phyloP scores from a whole-genome alignment of 495 filamentous ascomycete genomes.

The Penicillium waksmanii region DNA sequence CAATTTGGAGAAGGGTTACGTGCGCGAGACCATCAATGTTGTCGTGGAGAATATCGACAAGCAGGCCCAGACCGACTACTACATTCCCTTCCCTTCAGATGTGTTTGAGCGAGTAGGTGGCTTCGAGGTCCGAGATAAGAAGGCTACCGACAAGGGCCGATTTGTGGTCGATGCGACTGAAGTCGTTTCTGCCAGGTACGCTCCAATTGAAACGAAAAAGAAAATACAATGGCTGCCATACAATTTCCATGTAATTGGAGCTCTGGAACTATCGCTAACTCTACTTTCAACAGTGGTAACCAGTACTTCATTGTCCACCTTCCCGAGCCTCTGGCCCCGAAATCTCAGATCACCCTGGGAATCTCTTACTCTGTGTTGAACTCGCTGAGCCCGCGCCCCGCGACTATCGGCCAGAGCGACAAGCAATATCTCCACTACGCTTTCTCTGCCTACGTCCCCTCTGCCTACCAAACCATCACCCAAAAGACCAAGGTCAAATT shows the following conservation, averaged over 20 bases:
- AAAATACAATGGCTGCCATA: slow-evolving; percentile 25
- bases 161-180: slow-evolving; percentile 68
- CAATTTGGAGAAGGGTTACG: slow-evolving; percentile 90
- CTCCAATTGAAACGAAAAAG: slow-evolving; percentile 14
- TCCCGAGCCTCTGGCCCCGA: slow-evolving; percentile 71
- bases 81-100: slow-evolving; percentile 76
- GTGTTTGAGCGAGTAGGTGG: slow-evolving; percentile 77
- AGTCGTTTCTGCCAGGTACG: slow-evolving; percentile 35
- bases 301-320: slow-evolving; percentile 87
- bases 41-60: slow-evolving; percentile 85
- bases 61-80: slow-evolving; percentile 84
- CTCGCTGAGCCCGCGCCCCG: slow-evolving; percentile 76
- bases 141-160: slow-evolving; percentile 64
- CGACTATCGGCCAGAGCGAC: slow-evolving; percentile 76
- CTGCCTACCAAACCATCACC: slow-evolving; percentile 81
- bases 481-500: slow-evolving; percentile 98
- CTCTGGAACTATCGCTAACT: slow-evolving; percentile 1
- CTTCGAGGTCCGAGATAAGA: slow-evolving; percentile 89
- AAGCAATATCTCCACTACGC: slow-evolving; percentile 83
- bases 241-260: neutral
- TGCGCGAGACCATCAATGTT: slow-evolving; percentile 88
- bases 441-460: slow-evolving; percentile 80
- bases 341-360: slow-evolving; percentile 78
- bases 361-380: slow-evolving; percentile 82
- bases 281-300: slow-evolving; percentile 56